Percentiles rank a stretch among this genome's conserved stretches.
phyloP scores from a whole-genome alignment of 495 filamentous ascomycete genomes.

The Penicillium longicatenatum region DNA sequence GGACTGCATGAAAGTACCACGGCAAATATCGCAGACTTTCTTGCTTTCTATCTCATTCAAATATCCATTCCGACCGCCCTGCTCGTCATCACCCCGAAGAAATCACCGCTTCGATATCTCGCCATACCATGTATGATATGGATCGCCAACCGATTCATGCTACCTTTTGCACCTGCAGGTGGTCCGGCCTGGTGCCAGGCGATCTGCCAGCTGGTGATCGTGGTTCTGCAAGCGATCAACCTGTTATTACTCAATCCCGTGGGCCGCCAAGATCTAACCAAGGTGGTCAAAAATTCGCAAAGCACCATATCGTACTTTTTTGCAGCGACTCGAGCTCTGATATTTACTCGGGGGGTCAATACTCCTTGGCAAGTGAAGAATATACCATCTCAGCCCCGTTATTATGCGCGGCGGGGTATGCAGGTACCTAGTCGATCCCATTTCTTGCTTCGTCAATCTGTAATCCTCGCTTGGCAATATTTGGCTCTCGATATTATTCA shows the following conservation, averaged over 20 bases:
- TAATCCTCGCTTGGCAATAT: conserved; percentile 22
- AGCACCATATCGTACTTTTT: not conserved
- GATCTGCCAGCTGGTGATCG: conserved; percentile 2
- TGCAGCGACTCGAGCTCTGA: not conserved
- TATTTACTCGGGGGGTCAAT: not conserved
- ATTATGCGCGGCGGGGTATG: conserved; percentile 10
- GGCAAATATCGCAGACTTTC: not conserved
- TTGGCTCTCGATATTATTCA: conserved; percentile 7
- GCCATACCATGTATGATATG: conserved; percentile 16
- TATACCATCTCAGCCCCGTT: conserved; percentile 15
- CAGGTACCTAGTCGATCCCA: conserved; percentile 8
- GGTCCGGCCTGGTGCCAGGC: not conserved
- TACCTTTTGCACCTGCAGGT: conserved; percentile 3
- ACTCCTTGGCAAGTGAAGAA: not conserved
- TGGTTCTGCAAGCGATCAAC: conserved; percentile 4
- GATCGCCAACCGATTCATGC: conserved; percentile 11
- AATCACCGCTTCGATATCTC: conserved; percentile 17
- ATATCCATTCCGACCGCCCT: not conserved
- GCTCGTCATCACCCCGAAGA: conserved; percentile 16
- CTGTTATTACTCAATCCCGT: not conserved
- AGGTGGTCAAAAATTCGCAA: not conserved
- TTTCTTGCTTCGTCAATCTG: conserved; percentile 23
- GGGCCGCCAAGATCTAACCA: not conserved
- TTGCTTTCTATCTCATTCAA: not conserved
- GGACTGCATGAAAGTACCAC: not conserved